A percentile compares a stretch with the other conserved stretches of the same genome.
Evolutionary conservation across 192 early-diverging fungal species (phyloP).

Genomic region (Rhizophagus clarus): DNA sequence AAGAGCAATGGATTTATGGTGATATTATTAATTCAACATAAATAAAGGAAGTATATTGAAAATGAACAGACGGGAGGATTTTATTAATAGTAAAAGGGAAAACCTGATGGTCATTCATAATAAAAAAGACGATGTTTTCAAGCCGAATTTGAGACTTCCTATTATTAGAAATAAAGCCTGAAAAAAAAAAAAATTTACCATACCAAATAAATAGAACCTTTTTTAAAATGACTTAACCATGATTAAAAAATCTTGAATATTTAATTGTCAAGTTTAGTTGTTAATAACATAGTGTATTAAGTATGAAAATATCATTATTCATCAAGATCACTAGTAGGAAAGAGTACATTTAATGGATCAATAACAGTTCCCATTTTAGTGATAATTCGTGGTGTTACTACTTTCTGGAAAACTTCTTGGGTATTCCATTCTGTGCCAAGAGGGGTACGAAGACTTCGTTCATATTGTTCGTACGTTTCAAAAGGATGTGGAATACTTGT

Average conservation of each 20-base stretch:
- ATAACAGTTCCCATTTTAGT: slow-evolving; percentile 87
- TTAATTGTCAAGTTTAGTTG: neutral
- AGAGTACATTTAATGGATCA: slow-evolving; percentile 75
- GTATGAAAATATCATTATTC: neutral
- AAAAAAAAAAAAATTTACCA: too few relatives aligned
- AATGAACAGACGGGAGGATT: neutral
- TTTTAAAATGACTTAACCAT: too few relatives aligned
- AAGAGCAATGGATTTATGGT: slow-evolving; percentile 31
- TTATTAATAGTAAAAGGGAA: too few relatives aligned
- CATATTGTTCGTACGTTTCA: slow-evolving; percentile 85
- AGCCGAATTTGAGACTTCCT: too few relatives aligned
- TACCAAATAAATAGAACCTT: too few relatives aligned
- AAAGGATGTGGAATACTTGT: slow-evolving; percentile 82
- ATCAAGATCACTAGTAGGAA: slow-evolving; percentile 33
- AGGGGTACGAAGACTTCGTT: slow-evolving; percentile 78
- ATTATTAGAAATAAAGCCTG: too few relatives aligned
- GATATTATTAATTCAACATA: neutral
- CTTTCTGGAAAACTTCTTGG: slow-evolving; percentile 63
- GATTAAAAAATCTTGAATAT: too few relatives aligned
- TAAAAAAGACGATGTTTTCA: too few relatives aligned
- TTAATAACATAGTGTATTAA: neutral
- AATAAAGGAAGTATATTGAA: neutral
- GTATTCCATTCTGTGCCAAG: slow-evolving; percentile 99
- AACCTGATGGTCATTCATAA: too few relatives aligned
- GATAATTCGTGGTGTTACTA: slow-evolving; percentile 80